Evolutionary conservation across 441 rosid species (phyloP).

Genomic region (Adansonia madagascariensis): DNA sequence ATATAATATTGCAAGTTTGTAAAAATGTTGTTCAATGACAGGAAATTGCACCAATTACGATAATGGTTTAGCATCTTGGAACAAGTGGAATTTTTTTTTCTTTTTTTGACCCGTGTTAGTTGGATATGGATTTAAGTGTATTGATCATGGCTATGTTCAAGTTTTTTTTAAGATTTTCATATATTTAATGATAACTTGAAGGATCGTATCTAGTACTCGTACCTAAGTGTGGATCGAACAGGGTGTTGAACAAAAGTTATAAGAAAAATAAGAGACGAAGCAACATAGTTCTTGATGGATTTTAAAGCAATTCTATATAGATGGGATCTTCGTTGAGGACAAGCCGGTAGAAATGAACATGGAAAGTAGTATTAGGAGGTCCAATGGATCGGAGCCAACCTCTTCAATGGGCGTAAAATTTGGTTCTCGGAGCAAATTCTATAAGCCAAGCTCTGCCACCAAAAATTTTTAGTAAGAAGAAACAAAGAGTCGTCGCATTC

Average conservation of each 20-base stretch:
- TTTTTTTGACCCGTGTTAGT: too few relatives aligned
- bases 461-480: not conserved
- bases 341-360: not conserved
- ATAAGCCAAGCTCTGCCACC: not conserved
- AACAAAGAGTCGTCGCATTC: not conserved
- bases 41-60: not conserved
- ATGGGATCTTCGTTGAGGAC: not conserved
- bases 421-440: not conserved
- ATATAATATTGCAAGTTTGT: not conserved
- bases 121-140: too few relatives aligned
- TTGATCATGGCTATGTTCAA: too few relatives aligned
- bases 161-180: not conserved
- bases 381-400: not conserved
- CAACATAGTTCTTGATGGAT: not conserved
- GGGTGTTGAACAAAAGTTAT: too few relatives aligned
- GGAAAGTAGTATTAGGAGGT: not conserved
- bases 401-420: not conserved
- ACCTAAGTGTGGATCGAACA: too few relatives aligned
- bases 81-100: not conserved
- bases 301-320: not conserved
- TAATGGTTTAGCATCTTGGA: not conserved
- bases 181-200: too few relatives aligned
- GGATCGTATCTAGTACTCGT: too few relatives aligned
- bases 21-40: not conserved
- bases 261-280: too few relatives aligned